phyloP scores from a whole-genome alignment of 1,284 basidiomycete genomes.

The Phylloporus sp. region DNA sequence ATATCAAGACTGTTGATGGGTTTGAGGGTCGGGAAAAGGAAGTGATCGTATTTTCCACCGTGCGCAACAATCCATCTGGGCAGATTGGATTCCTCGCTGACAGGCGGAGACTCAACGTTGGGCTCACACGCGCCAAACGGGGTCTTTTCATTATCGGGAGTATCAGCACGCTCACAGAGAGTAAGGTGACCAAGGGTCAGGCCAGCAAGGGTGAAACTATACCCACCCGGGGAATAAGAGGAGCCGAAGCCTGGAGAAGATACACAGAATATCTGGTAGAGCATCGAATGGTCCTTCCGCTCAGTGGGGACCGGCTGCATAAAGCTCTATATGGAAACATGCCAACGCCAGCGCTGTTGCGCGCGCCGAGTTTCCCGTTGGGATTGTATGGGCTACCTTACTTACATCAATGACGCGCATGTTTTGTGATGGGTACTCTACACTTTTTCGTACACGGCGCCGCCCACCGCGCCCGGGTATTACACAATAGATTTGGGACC shows the following conservation, averaged over 20 bases:
- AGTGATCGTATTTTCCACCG: slow-evolving; percentile 89
- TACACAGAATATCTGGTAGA: slow-evolving; percentile 60
- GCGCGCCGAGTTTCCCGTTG: slow-evolving; percentile 8
- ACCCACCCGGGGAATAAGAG: slow-evolving; percentile 45
- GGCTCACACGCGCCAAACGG: slow-evolving; percentile 83
- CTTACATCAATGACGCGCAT: slow-evolving; percentile 12
- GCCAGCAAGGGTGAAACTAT: slow-evolving; percentile 16
- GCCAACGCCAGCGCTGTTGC: slow-evolving; percentile 20
- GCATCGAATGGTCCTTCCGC: slow-evolving; percentile 53
- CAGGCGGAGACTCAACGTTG: slow-evolving; percentile 84
- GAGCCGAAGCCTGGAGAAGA: slow-evolving; percentile 58
- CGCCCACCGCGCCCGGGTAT: neutral
- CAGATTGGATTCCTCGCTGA: slow-evolving; percentile 92
- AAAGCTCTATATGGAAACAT: slow-evolving; percentile 52
- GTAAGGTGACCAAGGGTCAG: slow-evolving; percentile 39
- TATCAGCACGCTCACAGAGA: slow-evolving; percentile 65
- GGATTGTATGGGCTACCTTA: slow-evolving; percentile 10
- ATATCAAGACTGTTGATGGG: slow-evolving; percentile 90
- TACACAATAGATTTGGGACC: slow-evolving; percentile 7
- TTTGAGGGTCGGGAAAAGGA: slow-evolving; percentile 95
- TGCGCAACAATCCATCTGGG: slow-evolving; percentile 76
- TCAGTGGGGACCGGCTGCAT: slow-evolving; percentile 49
- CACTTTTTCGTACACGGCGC: slow-evolving; percentile 1
- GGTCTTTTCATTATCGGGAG: slow-evolving; percentile 85
- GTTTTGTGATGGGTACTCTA: neutral